phyloP scores from a whole-genome alignment of 176 grass and related monocot species.

The Oryza meridionalis region DNA sequence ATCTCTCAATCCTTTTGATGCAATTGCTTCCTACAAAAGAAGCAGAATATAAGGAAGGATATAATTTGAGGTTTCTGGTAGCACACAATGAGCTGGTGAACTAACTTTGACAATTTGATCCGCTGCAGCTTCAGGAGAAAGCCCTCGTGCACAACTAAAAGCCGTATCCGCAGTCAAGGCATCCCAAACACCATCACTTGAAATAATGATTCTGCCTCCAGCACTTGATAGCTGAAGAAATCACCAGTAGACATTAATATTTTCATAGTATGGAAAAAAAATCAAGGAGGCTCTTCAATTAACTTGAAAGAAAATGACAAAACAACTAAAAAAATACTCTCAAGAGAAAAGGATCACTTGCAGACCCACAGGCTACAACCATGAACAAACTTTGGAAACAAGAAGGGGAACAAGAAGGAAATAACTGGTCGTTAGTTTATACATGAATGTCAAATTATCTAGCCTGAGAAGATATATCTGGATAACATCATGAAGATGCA shows the following conservation, averaged over 20 bases:
- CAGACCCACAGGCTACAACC: background rate
- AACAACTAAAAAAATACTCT: background rate
- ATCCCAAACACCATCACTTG: constrained; percentile 99
- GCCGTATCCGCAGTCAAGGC: constrained; percentile 70
- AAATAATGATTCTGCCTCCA: constrained; percentile 80
- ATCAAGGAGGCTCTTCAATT: background rate
- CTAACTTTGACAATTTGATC: constrained; percentile 88
- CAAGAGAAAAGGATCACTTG: constrained; percentile 4
- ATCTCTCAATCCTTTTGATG: constrained; percentile 87
- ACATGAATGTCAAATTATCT: constrained; percentile 11
- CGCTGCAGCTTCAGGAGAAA: constrained; percentile 66
- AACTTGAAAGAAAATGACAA: constrained; percentile 9
- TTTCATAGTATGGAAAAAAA: constrained; percentile 4
- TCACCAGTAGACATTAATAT: constrained; percentile 33
- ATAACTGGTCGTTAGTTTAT: background rate
- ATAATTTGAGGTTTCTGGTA: constrained; percentile 21
- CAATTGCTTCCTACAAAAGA: constrained; percentile 81
- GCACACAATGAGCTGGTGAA: background rate
- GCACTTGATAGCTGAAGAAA: constrained; percentile 72
- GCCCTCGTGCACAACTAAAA: constrained; percentile 66
- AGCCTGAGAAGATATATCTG: background rate
- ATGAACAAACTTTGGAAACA: background rate
- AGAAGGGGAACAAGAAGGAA: background rate
- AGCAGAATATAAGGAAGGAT: constrained; percentile 12
- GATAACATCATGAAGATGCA: background rate